phyloP scores from a whole-genome alignment of 306 rosid genomes.

The Acacia acuminata region DNA sequence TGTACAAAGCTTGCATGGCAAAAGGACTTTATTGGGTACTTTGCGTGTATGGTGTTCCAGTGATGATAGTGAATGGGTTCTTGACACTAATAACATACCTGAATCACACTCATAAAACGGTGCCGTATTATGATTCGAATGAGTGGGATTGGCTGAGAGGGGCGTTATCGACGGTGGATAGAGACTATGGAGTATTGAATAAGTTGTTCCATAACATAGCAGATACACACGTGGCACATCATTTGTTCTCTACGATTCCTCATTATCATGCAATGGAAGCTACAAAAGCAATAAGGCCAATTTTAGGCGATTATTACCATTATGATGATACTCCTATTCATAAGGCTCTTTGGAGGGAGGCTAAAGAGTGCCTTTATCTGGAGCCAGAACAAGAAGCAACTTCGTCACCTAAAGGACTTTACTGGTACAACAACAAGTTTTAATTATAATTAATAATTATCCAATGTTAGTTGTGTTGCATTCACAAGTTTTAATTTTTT shows the following conservation, averaged over 20 bases:
- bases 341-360: not conserved
- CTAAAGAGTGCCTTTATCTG: not conserved
- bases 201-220: not conserved
- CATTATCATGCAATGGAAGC: not conserved
- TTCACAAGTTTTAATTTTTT: no score
- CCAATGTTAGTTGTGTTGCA: no score
- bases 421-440: not conserved
- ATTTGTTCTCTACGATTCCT: not conserved
- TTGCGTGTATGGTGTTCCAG: not conserved
- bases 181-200: not conserved
- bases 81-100: not conserved
- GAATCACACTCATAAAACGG: not conserved
- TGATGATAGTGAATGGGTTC: not conserved
- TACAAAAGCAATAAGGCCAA: not conserved
- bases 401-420: not conserved
- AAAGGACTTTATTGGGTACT: not conserved
- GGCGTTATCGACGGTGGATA: not conserved
- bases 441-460: no score
- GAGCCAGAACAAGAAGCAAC: not conserved
- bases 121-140: not conserved
- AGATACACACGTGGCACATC: not conserved
- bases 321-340: not conserved
- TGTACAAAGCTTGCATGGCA: not conserved
- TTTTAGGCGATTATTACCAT: not conserved
- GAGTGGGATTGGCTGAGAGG: not conserved